phyloP scores from a whole-genome alignment of 495 filamentous ascomycete species.

The Parathielavia hyrcaniae region DNA sequence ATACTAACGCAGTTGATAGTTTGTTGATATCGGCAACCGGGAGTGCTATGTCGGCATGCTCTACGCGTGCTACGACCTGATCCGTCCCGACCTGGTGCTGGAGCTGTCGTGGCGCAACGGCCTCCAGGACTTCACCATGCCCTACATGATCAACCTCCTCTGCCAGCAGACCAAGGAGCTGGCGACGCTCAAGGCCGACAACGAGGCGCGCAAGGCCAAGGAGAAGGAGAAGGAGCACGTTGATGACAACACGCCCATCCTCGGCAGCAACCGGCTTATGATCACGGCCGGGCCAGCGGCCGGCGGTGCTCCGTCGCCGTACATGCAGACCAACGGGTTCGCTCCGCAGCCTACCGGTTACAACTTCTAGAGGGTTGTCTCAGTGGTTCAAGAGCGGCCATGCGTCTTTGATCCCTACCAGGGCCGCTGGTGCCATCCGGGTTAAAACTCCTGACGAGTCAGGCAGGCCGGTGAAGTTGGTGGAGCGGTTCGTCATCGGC shows the following conservation, averaged over 20 bases:
- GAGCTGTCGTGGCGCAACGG: constrained; percentile 97
- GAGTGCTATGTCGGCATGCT: constrained; percentile 99
- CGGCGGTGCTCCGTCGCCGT: constrained; percentile 51
- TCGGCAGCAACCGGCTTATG: constrained; percentile 89
- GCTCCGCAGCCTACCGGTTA: constrained; percentile 74
- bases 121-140: constrained; percentile 96
- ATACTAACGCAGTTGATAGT: constrained; percentile 53
- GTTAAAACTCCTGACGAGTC: constrained; percentile 1
- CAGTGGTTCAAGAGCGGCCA: constrained; percentile 21
- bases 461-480: constrained; percentile 14
- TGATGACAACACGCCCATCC: constrained; percentile 88
- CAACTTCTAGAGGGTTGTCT: constrained; percentile 38
- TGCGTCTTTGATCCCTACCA: constrained; percentile 24
- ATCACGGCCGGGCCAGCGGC: constrained; percentile 80
- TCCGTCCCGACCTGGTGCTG: constrained; percentile 83
- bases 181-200: constrained; percentile 82
- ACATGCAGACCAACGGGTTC: constrained; percentile 70
- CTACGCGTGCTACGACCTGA: constrained; percentile 96
- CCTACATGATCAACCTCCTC: constrained; percentile 98
- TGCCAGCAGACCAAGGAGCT: constrained; percentile 84
- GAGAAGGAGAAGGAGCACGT: constrained; percentile 82
- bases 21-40: constrained; percentile 96
- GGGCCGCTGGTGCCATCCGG: constrained; percentile 23
- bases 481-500: background rate
- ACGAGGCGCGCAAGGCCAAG: constrained; percentile 88